Evolutionary conservation across 495 filamentous ascomycete genomes (phyloP), one percentile per base, ranked within the genome.

Genomic region (Tetracladium marchalianum): DNA sequence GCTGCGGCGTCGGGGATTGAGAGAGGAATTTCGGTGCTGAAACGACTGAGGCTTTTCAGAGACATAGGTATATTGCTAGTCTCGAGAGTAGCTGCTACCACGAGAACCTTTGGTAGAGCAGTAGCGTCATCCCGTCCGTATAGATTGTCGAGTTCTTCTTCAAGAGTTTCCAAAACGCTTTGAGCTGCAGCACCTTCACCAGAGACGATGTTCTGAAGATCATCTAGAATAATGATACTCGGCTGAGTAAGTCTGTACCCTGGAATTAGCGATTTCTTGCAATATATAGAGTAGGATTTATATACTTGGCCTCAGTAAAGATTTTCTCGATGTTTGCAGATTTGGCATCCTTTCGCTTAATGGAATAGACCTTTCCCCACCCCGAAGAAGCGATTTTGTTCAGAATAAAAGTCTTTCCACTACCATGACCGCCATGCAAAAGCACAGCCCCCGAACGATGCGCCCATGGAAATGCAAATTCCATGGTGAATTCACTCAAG

Each of bases 361-460:
- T 69, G 19, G 64, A 69, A 41, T 82, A 72, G 5, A 85, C 73
- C 46, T 73, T 77, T 15, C 75, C 77, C 83, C 84, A 93, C 44
- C 77, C 73, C 8, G 77, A 74, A n/a, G 65, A 62, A 15, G 75
- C 71, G n/a, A 93, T 73, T 42, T 75, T 73, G 22, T 78, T 57
- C 2, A 95, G 62, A 11, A 94, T 66, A 47, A 81, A 66, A 12
- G 77, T 81, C 61, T 93, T 95, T 2, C 89, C 89, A 0, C 84
- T 92, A 48, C 92, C 83, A 53, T 85, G 78, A 41, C 84, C 77
- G 37, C 92, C 87, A 66, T 92, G 78, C 36, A 98, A 68, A 49
- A 95, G 66, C 39, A 92, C 75, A 27, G 80, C 70, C 36, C 74
- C 73, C 34, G 73, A 63, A 51, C 64, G 62, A 48, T 58, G 51